Conservation (phyloP, 441 rosid species). For the Pelargonium cotyledonis region DNA sequence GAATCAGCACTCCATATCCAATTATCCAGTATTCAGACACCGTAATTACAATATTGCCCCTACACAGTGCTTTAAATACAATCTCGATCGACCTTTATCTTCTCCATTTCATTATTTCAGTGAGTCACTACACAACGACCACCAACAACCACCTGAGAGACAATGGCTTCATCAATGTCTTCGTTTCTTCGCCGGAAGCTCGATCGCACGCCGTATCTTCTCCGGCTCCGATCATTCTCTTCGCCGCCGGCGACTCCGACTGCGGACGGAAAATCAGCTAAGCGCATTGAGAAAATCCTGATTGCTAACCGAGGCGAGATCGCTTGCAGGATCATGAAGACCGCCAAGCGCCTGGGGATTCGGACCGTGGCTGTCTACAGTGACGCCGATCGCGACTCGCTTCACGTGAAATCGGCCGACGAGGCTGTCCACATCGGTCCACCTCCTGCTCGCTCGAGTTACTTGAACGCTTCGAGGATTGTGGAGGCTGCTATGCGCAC, state of each 20-base stretch:
- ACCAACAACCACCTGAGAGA: background rate
- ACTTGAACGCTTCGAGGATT: slow-evolving; percentile 50
- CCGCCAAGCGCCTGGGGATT: slow-evolving; percentile 77
- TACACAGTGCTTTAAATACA: background rate
- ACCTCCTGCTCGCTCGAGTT: slow-evolving; percentile 75
- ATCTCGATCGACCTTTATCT: background rate
- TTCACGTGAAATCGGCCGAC: slow-evolving; percentile 72
- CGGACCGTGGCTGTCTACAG: slow-evolving; percentile 80
- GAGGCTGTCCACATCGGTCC: slow-evolving; percentile 78
- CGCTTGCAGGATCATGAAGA: slow-evolving; percentile 78
- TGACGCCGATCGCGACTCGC: slow-evolving; percentile 67
- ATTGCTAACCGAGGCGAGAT: slow-evolving; percentile 93
- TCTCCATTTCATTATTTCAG: background rate
- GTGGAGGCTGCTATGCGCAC: slow-evolving; percentile 75
- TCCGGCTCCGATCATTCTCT: slow-evolving; percentile 28
- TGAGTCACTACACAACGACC: background rate
- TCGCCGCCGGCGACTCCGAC: slow-evolving; percentile 1
- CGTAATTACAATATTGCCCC: background rate
- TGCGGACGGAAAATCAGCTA: slow-evolving; percentile 15
- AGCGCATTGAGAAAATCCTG: slow-evolving; percentile 60
- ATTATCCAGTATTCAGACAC: background rate
- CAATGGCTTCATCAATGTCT: slow-evolving; percentile 43
- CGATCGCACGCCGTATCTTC: slow-evolving; percentile 23
- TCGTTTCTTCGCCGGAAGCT: slow-evolving; percentile 45
- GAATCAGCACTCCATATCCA: slow-evolving; percentile 24